phyloP scores from a whole-genome alignment of 202 grass and related monocot species.

The Panicum hallii region DNA sequence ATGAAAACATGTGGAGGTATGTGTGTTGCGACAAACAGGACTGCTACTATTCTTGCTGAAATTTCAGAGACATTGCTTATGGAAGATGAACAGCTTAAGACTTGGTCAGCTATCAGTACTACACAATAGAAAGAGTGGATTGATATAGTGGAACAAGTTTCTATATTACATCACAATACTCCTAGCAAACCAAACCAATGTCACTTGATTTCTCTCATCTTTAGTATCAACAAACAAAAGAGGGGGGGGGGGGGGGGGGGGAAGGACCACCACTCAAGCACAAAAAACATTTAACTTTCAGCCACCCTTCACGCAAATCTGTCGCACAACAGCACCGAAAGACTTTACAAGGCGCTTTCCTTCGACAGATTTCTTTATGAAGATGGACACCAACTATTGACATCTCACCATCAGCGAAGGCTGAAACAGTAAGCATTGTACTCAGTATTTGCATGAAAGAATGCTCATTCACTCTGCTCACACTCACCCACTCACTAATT shows the following conservation, averaged over 20 bases:
- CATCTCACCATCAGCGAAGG: constrained; percentile 47
- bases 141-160: constrained; percentile 37
- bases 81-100: not conserved
- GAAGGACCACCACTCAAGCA: constrained; percentile 31
- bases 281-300: constrained; percentile 39
- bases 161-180: constrained; percentile 46
- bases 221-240: constrained; percentile 36
- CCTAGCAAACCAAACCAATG: constrained; percentile 51
- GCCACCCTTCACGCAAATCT: constrained; percentile 46
- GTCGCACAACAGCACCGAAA: constrained; percentile 36
- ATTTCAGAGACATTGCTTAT: not conserved
- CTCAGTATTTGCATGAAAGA: constrained; percentile 53
- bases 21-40: not conserved
- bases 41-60: not conserved
- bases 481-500: constrained; percentile 40
- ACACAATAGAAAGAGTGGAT: constrained; percentile 16
- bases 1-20: not conserved
- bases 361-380: constrained; percentile 44
- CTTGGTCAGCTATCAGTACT: constrained; percentile 16
- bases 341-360: constrained; percentile 46
- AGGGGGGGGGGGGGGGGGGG: constrained; percentile 2
- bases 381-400: constrained; percentile 46
- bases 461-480: constrained; percentile 35
- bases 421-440: constrained; percentile 57
- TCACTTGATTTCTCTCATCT: constrained; percentile 39